Evolutionary conservation across 208 protist genomes (phyloP), one percentile per base, ranked within the genome.

Genomic region (Crithidia brevicula): DNA sequence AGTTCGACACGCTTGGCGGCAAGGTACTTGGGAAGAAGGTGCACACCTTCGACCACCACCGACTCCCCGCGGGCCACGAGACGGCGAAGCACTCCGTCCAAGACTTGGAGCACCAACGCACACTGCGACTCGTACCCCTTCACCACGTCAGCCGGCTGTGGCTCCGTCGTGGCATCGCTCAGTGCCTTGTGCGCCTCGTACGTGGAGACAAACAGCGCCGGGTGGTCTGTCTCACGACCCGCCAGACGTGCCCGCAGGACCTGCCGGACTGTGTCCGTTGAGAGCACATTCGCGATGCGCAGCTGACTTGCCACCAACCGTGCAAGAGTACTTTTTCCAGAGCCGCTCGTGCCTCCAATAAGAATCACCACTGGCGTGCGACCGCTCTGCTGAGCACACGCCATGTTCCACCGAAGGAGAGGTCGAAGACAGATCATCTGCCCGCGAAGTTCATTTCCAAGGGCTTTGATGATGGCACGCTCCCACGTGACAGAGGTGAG

Each of bases 231-330:
- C 13, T 73, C 74, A 16, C 64, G 68, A 3, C 69, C 56, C 8
- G 53, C 67, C 31, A 86, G 40, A 5, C 74, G 69, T 13, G 45
- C 22, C 15, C 94, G 83, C 23, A 98, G 61, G 47, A 91, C 80
- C 50, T 98, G 92, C 22, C 96, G 79, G 27, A 98, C 90, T 10
- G 81, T 95, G 67, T 98, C 96, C 8, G 96, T 98, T 4, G 93
- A 97, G 15, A 98, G 71, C 15, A 98, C 81, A 28, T 87, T 87
- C 13, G 77, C 70, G 27, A 97, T 88, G 45, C 89, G 82, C 16
- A 98, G 67, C 50, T 95, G 79, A n/a, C 52, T 83, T 1, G 89
- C 89, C n/a, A 97, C 62, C 9, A 96, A 66, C 16, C 77, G 84
- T 8, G 94, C 85, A 3, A 98, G 67, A 0, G 94, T 97, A 46